phyloP scores from a whole-genome alignment of 139 green algal species.

The Picocystis salinarum region DNA sequence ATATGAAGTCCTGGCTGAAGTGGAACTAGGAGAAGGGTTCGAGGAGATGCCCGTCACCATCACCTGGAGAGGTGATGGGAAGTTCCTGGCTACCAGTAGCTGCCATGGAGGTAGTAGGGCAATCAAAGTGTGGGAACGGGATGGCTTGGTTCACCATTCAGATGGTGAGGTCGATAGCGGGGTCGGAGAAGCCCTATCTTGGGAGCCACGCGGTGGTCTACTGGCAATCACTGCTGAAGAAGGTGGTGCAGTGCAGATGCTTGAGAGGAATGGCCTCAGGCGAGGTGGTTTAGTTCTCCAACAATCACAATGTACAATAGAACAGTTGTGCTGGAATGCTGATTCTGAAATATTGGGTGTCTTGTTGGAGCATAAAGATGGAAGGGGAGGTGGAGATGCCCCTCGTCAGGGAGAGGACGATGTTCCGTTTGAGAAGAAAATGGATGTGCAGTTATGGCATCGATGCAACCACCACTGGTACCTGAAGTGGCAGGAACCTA shows the following conservation, averaged over 20 bases:
- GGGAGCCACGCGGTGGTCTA: slow-evolving; percentile 73
- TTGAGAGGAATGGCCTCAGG: slow-evolving; percentile 71
- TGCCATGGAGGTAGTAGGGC: background rate
- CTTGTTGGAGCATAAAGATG: slow-evolving; percentile 21
- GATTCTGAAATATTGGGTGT: slow-evolving; percentile 69
- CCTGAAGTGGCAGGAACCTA: slow-evolving; percentile 52
- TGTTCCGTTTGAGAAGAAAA: background rate
- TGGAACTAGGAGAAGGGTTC: no score
- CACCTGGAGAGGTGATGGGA: slow-evolving; percentile 60
- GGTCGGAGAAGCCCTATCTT: slow-evolving; percentile 30
- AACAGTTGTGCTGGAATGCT: slow-evolving; percentile 41
- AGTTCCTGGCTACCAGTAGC: slow-evolving; percentile 41
- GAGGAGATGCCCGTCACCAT: slow-evolving; percentile 18
- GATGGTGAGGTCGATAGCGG: slow-evolving; percentile 24
- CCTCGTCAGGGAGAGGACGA: slow-evolving; percentile 5
- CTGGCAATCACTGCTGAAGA: slow-evolving; percentile 31
- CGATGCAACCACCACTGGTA: slow-evolving; percentile 94
- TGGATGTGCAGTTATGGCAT: slow-evolving; percentile 64
- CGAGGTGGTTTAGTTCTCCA: slow-evolving; percentile 61
- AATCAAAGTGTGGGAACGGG: slow-evolving; percentile 35
- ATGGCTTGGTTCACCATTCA: slow-evolving; percentile 36
- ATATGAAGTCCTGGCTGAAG: no score
- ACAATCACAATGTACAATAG: background rate
- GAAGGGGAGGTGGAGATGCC: background rate
- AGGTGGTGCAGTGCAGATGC: slow-evolving; percentile 38